Conservation (phyloP, 768 basidiomycete genomes). For the Lactarius evosmus region DNA sequence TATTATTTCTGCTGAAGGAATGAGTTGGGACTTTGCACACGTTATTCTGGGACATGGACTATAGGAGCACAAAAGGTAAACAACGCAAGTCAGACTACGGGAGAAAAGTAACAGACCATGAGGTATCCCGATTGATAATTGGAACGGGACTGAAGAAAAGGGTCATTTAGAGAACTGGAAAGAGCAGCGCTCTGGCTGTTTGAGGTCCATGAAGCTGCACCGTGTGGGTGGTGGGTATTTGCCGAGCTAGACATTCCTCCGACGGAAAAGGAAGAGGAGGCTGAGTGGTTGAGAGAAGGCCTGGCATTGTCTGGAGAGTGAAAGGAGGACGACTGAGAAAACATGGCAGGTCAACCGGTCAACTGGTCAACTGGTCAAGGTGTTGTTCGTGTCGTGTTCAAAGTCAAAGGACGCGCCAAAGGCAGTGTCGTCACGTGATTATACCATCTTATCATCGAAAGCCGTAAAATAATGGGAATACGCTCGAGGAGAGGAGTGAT, state of each 20-base stretch:
- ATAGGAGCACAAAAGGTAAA: not conserved
- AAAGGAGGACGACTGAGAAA: constrained; percentile 23
- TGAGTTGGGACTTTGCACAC: constrained; percentile 35
- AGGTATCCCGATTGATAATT: constrained; percentile 82
- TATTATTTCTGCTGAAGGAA: not conserved
- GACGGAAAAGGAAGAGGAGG: constrained; percentile 46
- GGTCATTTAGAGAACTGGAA: constrained; percentile 57
- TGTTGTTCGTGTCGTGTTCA: not conserved
- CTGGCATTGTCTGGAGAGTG: constrained; percentile 18
- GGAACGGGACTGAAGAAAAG: constrained; percentile 66
- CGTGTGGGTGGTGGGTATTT: constrained; percentile 43
- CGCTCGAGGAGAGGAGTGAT: too few species aligned
- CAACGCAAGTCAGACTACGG: not conserved
- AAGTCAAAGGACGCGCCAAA: constrained; percentile 3
- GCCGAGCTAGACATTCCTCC: constrained; percentile 58
- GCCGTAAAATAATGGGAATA: not conserved
- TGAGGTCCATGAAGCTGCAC: constrained; percentile 52
- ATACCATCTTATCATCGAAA: not conserved
- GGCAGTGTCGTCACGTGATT: too few species aligned
- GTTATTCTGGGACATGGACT: constrained; percentile 64
- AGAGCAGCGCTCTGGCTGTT: constrained; percentile 44
- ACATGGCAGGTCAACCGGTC: constrained; percentile 16
- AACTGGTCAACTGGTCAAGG: too few species aligned
- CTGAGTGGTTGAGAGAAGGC: constrained; percentile 5
- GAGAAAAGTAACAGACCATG: constrained; percentile 48